phyloP scores from a whole-genome alignment of 768 basidiomycete genomes.

The Pleurotus pulmonarius region DNA sequence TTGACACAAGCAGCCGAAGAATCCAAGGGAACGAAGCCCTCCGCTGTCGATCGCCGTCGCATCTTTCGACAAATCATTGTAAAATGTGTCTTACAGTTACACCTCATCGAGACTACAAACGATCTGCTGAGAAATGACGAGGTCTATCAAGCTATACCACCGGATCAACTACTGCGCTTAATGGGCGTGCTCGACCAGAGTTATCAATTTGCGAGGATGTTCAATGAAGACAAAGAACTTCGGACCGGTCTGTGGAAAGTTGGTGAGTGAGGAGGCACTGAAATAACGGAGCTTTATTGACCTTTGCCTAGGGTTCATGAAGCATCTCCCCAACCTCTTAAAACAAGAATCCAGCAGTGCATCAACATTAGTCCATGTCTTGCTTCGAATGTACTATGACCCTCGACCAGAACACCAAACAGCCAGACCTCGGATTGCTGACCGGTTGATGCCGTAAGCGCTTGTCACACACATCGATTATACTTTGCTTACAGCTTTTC shows the following conservation, averaged over 20 bases:
- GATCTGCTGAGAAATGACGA: slow-evolving; percentile 90
- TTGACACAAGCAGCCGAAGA: slow-evolving; percentile 72
- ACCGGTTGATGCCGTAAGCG: slow-evolving; percentile 66
- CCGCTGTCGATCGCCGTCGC: slow-evolving; percentile 68
- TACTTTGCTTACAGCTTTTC: slow-evolving; percentile 9
- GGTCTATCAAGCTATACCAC: slow-evolving; percentile 91
- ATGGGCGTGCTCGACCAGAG: slow-evolving; percentile 97
- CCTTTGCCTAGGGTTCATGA: slow-evolving; percentile 84
- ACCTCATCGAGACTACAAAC: slow-evolving; percentile 96
- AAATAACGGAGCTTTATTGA: neutral
- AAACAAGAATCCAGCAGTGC: slow-evolving; percentile 99
- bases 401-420: slow-evolving; percentile 83
- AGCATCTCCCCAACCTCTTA: slow-evolving; percentile 93
- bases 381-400: slow-evolving; percentile 94
- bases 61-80: slow-evolving; percentile 99
- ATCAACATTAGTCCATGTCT: slow-evolving; percentile 86
- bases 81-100: slow-evolving; percentile 95
- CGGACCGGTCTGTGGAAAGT: slow-evolving; percentile 99
- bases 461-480: neutral
- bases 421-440: slow-evolving; percentile 74
- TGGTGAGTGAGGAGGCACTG: slow-evolving; percentile 52
- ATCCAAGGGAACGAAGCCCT: slow-evolving; percentile 45
- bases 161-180: slow-evolving; percentile 86
- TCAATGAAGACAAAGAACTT: slow-evolving; percentile 98
- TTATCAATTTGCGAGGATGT: slow-evolving; percentile 94